Evolutionary conservation across 139 green algal genomes (phyloP), one percentile per base, ranked within the genome.

Genomic region (Micromonas pusilla): DNA sequence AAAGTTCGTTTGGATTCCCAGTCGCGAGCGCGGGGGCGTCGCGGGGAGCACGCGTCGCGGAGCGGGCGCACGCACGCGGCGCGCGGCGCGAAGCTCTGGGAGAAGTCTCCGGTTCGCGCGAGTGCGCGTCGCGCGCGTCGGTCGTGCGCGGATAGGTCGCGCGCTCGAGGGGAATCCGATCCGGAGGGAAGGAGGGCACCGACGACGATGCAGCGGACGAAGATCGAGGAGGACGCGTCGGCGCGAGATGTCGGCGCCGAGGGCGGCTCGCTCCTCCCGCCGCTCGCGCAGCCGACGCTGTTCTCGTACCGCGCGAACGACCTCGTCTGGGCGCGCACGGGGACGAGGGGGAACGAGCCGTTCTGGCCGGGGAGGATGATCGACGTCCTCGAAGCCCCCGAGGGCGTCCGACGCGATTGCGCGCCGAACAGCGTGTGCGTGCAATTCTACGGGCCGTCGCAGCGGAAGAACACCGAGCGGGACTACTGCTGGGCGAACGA

Each of bases 401-500:
- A 30, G 2, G 68, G 23, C 34, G 68, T 75, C 34, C 37, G 68
- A 20, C 26, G n/a, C 34, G 21, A 60, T 34, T 34, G 20, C 23
- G 37, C 33, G 0, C 37, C 68, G 0, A 39, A 75, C n/a, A 32
- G 23, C 23, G 68, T 75, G 3, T 75, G 68, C 68, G 68, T 75
- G 37, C 52, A 62, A 36, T 75, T 75, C 53, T 75, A 53, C 23
- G 68, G 68, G 3, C 68, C 68, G 37, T 33, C 26, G 13, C 21
- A 34, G 37, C 23, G 21, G 3, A 38, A 39, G 23, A 26, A 26
- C n/a, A 34, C 21, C 36, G 68, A 63, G 21, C 36, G 68, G 38
- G 68, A 75, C 13, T 75, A 64, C 30, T 75, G 68, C 53, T 75
- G 68, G 68, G 68, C 68, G 1, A 62, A 21, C 23, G 38, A 60